A percentile compares a stretch with the other conserved stretches of the same genome.
phyloP scores from a whole-genome alignment of 176 grass and related monocot species.

The Puya raimondii region DNA sequence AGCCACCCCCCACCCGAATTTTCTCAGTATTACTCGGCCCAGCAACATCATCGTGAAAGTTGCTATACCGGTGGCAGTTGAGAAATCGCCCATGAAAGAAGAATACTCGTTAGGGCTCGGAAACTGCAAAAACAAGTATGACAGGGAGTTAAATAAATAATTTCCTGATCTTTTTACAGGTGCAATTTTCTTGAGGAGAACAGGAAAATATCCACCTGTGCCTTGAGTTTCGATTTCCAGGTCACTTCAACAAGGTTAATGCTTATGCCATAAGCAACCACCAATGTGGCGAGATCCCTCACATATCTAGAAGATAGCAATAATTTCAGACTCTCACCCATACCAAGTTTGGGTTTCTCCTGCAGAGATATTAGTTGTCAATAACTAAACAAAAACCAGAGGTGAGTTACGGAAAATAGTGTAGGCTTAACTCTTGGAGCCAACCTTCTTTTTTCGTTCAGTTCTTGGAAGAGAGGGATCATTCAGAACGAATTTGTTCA shows the following conservation, averaged over 20 bases:
- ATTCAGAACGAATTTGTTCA: slow-evolving; percentile 76
- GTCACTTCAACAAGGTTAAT: slow-evolving; percentile 98
- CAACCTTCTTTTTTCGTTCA: slow-evolving; percentile 79
- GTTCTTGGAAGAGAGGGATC: slow-evolving; percentile 47
- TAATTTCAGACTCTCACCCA: slow-evolving; percentile 94
- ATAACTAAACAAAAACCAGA: background rate
- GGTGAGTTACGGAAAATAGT: slow-evolving; percentile 8
- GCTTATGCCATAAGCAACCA: slow-evolving; percentile 97
- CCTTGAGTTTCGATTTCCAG: slow-evolving; percentile 98
- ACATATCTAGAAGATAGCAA: slow-evolving; percentile 87
- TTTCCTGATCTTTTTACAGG: background rate
- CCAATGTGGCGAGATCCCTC: slow-evolving; percentile 96
- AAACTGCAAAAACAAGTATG: slow-evolving; percentile 35
- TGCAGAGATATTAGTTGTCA: slow-evolving; percentile 28
- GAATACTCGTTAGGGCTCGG: slow-evolving; percentile 97
- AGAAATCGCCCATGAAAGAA: slow-evolving; percentile 99
- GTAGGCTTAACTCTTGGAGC: slow-evolving; percentile 2
- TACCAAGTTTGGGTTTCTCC: slow-evolving; percentile 85
- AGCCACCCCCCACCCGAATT: slow-evolving; percentile 93
- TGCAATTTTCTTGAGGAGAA: background rate
- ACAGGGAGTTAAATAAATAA: background rate
- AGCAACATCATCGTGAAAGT: slow-evolving; percentile 99
- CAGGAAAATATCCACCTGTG: slow-evolving; percentile 46
- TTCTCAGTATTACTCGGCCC: slow-evolving; percentile 75
- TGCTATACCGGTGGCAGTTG: slow-evolving; percentile 87